A percentile compares a stretch with the other conserved stretches of the same genome.
phyloP scores from a whole-genome alignment of 352 stramenopile species.

The Thalassiosira ordinaria region DNA sequence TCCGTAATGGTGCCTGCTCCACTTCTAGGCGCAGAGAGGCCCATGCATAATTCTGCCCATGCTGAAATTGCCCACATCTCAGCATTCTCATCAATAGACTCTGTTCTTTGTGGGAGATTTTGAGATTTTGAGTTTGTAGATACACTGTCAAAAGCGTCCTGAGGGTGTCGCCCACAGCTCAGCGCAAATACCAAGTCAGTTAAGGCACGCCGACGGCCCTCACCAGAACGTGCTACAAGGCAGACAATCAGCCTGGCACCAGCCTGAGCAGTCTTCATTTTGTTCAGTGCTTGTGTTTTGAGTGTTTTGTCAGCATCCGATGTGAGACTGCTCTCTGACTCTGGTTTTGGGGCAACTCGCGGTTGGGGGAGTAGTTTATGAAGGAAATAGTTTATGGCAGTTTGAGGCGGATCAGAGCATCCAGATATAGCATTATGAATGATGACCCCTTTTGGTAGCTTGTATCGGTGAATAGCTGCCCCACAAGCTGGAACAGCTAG shows the following conservation, averaged over 20 bases:
- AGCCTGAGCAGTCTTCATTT: slow-evolving; percentile 73
- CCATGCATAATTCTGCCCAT: slow-evolving; percentile 82
- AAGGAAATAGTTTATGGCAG: slow-evolving; percentile 79
- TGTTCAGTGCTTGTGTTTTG: slow-evolving; percentile 46
- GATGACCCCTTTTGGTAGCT: slow-evolving; percentile 42
- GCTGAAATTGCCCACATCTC: slow-evolving; percentile 68
- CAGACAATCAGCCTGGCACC: slow-evolving; percentile 78
- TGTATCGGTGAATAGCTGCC: slow-evolving; percentile 78
- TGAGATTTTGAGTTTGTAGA: not conserved
- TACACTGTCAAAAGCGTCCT: slow-evolving; percentile 2
- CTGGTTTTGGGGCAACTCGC: slow-evolving; percentile 44
- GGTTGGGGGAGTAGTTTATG: slow-evolving; percentile 81
- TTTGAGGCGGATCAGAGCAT: slow-evolving; percentile 71
- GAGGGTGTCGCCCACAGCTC: slow-evolving; percentile 57
- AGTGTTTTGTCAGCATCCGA: slow-evolving; percentile 21
- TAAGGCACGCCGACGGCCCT: slow-evolving; percentile 80
- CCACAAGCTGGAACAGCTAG: slow-evolving; percentile 81
- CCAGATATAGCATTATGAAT: slow-evolving; percentile 73
- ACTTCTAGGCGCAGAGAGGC: slow-evolving; percentile 75
- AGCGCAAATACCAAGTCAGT: slow-evolving; percentile 82
- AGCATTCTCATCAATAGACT: slow-evolving; percentile 26
- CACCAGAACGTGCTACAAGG: slow-evolving; percentile 78
- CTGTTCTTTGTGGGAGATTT: not conserved
- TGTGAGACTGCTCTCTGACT: slow-evolving; percentile 3
- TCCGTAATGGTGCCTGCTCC: slow-evolving; percentile 49